Evolutionary conservation across 1,139 yeast species (phyloP), one percentile per base, ranked within the genome.

Genomic region (Pichia cactophila): DNA sequence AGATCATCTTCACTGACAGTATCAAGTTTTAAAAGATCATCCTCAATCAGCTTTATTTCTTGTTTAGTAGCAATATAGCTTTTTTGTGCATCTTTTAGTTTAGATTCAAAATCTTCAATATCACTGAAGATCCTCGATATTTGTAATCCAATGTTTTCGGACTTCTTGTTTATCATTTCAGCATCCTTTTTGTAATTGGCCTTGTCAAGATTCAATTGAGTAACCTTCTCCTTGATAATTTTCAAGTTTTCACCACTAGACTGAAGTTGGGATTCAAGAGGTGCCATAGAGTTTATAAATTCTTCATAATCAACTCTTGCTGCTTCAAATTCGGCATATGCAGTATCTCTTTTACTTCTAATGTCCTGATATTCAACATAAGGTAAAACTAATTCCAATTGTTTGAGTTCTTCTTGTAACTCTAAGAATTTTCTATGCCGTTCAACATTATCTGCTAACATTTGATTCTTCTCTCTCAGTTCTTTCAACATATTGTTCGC

Each of bases 311-410:
- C 52, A 1, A 42, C 33, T 6, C 51, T 47, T 36, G 54, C 51
- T 4, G 31, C 45, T 37, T 77, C 75, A 50, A 75, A 71, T 33
- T 68, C 70, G 23, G 59, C 58, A 57, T 77, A 78, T 45, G 74
- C 66, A 14, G 62, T 61, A 33, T 69, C 66, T 44, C 72, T 69
- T 48, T 69, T 69, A n/a, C 61, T 65, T 53, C 75, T 80, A 52
- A 75, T 69, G 48, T 80, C 84, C 46, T 78, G 77, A 41, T 46
- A 47, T 52, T 75, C 73, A 0, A 83, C 87, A 62, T 80, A 83
- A 0, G 89, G 89, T 37, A 82, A 62, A 38, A 83, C 65, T 54
- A 72, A 70, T 47, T 69, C 67, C 60, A 82, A 83, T 41, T 70
- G 63, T 12, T 70, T 71, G 10, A 82, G 66, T 43, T 78, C 77